Percentiles rank a stretch among this genome's conserved stretches.
phyloP scores from a whole-genome alignment of 768 basidiomycete species.

The Mycena sanguinolenta region DNA sequence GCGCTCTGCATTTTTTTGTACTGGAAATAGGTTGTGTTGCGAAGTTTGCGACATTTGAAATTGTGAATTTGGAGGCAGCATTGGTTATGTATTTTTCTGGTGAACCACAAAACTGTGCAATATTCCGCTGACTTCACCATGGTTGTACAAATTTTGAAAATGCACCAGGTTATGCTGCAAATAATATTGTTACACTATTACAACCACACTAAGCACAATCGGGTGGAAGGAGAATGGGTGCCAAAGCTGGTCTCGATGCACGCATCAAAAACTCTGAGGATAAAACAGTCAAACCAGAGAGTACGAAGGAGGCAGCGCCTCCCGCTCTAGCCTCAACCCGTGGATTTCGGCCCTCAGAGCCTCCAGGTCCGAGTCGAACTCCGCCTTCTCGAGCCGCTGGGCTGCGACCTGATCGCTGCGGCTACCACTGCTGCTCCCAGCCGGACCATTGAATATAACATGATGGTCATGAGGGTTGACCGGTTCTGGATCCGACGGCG shows the following conservation, averaged over 20 bases:
- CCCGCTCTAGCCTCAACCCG: constrained; percentile 6
- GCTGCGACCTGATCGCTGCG: constrained; percentile 1
- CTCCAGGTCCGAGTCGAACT: constrained; percentile 4
- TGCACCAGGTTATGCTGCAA: too few relatives aligned
- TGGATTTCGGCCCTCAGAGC: constrained; percentile 1
- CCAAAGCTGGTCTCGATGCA: background rate
- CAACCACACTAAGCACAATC: too few relatives aligned
- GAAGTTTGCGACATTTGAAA: too few relatives aligned
- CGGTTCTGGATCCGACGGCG: constrained; percentile 14
- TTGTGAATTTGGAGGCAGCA: too few relatives aligned
- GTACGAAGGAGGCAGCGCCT: constrained; percentile 7
- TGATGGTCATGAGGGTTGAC: background rate
- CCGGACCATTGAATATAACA: background rate
- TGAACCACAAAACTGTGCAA: too few relatives aligned
- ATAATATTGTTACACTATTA: too few relatives aligned
- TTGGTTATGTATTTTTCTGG: too few relatives aligned
- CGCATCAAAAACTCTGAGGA: background rate
- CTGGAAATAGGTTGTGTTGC: too few relatives aligned
- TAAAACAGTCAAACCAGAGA: constrained; percentile 10
- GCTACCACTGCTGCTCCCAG: constrained; percentile 5
- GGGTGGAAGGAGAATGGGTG: background rate
- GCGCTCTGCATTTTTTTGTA: too few relatives aligned
- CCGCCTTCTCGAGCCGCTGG: constrained; percentile 3
- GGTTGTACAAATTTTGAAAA: too few relatives aligned
- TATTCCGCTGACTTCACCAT: too few relatives aligned